Evolutionary conservation across 2,329 filamentous ascomycete species (phyloP), one percentile per base, ranked within the genome.

Genomic region (Bimuria novae-zelandiae): DNA sequence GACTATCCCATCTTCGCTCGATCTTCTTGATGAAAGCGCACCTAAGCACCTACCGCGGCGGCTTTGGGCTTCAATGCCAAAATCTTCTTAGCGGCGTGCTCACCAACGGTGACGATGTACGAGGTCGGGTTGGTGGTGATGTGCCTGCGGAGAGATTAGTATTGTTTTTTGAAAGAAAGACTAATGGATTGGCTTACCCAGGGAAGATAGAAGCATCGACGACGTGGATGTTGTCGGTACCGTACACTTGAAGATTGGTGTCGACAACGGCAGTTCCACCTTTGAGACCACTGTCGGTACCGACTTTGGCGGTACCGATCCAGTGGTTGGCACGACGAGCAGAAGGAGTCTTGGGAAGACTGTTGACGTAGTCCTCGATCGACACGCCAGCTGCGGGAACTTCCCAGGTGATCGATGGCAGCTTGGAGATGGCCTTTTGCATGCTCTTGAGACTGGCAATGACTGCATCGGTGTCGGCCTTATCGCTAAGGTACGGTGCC

Each of bases 401-500:
- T 37, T 82, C 74, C 68, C 82, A 82, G n/a, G 77, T 81, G 17
- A 89, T 79, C 43, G 77, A 75, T 12, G 80, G 70, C 40, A 87
- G 79, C 27, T 76, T 79, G 27, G 76, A 74, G 16, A 89, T 75
- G 3, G 83, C 79, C 1, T 76, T 70, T 44, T 82, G 76, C 52
- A 89, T 71, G 56, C 83, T 83, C 71, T 88, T 81, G 64, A 89
- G 82, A 22, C 84, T 84, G 42, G 79, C 76, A 45, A 85, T 82
- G n/a, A 88, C 84, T n/a, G 84, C 84, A 42, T 81, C 79, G 19
- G 82, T 78, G 69, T 89, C 87, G 50, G 79, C 78, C 16, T 79
- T 69, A 52, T 84, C 70, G 37, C 78, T 77, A 2, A 88, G 78
- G 70, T 85, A 88, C 0, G 87, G 86, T 1, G 81, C 70, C 16